These are phyloP conservation scores for Phytophthora kernoviae DNA, from an alignment of 352 stramenopile species.

Conservation along the genomic window DNA sequence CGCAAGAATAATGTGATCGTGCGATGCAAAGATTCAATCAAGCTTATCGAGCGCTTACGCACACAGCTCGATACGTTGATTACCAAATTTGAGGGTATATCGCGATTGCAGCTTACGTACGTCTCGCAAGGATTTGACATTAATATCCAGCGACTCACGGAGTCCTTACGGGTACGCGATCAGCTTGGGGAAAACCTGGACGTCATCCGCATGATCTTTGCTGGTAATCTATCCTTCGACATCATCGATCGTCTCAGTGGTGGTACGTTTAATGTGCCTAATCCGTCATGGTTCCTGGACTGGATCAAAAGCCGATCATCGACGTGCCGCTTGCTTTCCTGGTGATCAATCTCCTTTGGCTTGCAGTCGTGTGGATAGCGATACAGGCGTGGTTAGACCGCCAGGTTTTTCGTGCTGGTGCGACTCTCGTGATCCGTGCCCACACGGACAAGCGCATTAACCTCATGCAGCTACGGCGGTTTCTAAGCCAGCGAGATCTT, in stretches of 20 bases:
- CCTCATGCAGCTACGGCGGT: slow-evolving; percentile 39
- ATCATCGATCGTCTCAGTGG: slow-evolving; percentile 95
- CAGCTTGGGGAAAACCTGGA: slow-evolving; percentile 75
- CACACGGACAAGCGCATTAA: slow-evolving; percentile 71
- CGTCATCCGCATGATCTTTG: slow-evolving; percentile 93
- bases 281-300: slow-evolving; percentile 83
- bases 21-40: slow-evolving; percentile 95
- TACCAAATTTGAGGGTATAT: slow-evolving; percentile 91
- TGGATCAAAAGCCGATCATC: slow-evolving; percentile 77
- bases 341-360: slow-evolving; percentile 77
- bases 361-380: slow-evolving; percentile 64
- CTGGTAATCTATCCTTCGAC: slow-evolving; percentile 93
- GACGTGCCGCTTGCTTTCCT: slow-evolving; percentile 72
- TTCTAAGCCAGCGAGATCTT: slow-evolving; percentile 51
- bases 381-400: slow-evolving; percentile 50
- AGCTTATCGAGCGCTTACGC: slow-evolving; percentile 92
- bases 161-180: slow-evolving; percentile 67
- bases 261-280: slow-evolving; percentile 89
- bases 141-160: slow-evolving; percentile 88
- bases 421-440: slow-evolving; percentile 90
- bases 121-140: slow-evolving; percentile 89
- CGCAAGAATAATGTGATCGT: slow-evolving; percentile 91
- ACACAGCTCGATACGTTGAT: slow-evolving; percentile 93
- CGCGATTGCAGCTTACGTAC: slow-evolving; percentile 87
- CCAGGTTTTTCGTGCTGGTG: slow-evolving; percentile 68